Conservation (phyloP, 371 early-diverging fungal genomes). For the Mucor circinelloides region DNA sequence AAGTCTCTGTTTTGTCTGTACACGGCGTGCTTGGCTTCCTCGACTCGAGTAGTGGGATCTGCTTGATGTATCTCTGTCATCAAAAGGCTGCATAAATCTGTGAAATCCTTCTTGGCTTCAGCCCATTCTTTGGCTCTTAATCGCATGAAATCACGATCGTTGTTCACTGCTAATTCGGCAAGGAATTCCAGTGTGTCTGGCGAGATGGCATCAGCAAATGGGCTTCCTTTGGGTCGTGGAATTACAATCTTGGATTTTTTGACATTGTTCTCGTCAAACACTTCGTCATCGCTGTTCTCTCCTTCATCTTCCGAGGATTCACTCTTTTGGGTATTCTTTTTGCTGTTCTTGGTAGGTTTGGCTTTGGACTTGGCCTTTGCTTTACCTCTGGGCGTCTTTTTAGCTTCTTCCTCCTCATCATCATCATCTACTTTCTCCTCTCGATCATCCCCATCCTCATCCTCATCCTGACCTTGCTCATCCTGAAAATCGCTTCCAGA, state of each 20-base stretch:
- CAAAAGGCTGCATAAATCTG: conserved; percentile 52
- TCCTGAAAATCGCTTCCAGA: neutral
- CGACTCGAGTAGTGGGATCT: conserved; percentile 48
- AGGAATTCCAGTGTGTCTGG: conserved; percentile 54
- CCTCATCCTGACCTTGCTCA: neutral
- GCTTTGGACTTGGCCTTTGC: conserved; percentile 2
- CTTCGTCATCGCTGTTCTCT: conserved; percentile 23
- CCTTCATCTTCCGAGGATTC: conserved; percentile 9
- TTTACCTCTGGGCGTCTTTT: conserved; percentile 6
- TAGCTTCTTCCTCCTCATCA: neutral
- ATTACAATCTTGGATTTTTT: conserved; percentile 31
- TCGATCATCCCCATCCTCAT: neutral
- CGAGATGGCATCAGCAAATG: conserved; percentile 56
- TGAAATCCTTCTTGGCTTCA: conserved; percentile 46
- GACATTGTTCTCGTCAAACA: conserved; percentile 17
- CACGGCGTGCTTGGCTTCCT: conserved; percentile 52
- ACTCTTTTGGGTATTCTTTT: neutral
- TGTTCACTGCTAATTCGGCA: conserved; percentile 51
- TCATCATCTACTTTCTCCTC: neutral
- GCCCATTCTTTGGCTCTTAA: conserved; percentile 39
- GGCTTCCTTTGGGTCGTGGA: conserved; percentile 50
- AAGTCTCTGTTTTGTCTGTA: conserved; percentile 61
- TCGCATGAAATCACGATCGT: conserved; percentile 57
- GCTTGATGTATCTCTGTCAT: conserved; percentile 44
- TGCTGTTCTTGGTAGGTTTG: neutral